A percentile compares a stretch with the other conserved stretches of the same genome.
These are phyloP conservation scores for Eimeria acervulina DNA, from an alignment of 169 alveolate genomes.

Conservation along the genomic window DNA sequence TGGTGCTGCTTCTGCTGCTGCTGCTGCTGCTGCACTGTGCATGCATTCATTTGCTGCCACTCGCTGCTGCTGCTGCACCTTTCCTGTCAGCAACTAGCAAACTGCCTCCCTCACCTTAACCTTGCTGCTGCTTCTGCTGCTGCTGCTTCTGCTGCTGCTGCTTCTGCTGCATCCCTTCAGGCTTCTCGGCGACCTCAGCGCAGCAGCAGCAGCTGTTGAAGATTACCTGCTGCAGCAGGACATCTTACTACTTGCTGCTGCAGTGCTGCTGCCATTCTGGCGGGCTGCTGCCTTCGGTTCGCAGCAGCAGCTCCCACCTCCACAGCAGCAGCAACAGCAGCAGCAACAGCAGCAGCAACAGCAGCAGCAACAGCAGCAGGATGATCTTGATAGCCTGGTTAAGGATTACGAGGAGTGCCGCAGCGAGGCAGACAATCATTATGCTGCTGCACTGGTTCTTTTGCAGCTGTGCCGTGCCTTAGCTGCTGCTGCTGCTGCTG, in stretches of 20 bases:
- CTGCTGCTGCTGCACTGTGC: conserved; percentile 47
- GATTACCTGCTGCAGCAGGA: conserved; percentile 63
- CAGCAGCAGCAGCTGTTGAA: conserved; percentile 49
- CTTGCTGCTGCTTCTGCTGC: conserved; percentile 52
- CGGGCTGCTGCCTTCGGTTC: conserved; percentile 26
- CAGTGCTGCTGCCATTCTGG: conserved; percentile 74
- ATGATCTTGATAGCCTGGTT: not conserved
- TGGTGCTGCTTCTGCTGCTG: conserved; percentile 19
- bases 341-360: conserved; percentile 22
- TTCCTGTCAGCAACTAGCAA: not conserved
- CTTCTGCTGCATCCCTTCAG: conserved; percentile 19
- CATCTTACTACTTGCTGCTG: conserved; percentile 31
- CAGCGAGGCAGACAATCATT: conserved; percentile 61
- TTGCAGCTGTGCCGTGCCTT: conserved; percentile 5
- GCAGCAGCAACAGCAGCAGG: conserved; percentile 57
- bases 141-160: not conserved
- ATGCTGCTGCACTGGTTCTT: conserved; percentile 41
- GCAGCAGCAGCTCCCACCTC: conserved; percentile 15
- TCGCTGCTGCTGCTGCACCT: conserved; percentile 62
- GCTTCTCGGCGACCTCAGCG: conserved; percentile 50
- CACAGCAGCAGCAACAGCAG: not conserved
- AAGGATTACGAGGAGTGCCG: conserved; percentile 50
- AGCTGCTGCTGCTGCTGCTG: conserved; percentile 48
- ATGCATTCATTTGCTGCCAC: not conserved
- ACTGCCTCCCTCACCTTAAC: not conserved